A percentile compares a stretch with the other conserved stretches of the same genome.
Conservation (phyloP, 169 alveolate species). For the Eimeria praecox region DNA sequence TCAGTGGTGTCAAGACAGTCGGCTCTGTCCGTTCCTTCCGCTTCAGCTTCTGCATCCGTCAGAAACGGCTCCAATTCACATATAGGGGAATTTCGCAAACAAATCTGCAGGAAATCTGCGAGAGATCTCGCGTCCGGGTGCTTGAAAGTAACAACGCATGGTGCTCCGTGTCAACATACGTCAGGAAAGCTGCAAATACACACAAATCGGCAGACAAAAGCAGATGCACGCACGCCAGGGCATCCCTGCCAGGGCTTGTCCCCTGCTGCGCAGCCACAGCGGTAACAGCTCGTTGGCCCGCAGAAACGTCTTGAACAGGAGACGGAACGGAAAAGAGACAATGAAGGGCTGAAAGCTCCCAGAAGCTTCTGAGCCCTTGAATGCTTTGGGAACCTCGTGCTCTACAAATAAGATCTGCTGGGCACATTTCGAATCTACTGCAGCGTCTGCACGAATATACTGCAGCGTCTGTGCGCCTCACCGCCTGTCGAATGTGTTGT, state of each 20-base stretch:
- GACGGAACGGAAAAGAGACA: neutral
- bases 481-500: slow-evolving; percentile 41
- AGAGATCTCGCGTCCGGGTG: neutral
- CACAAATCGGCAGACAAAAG: neutral
- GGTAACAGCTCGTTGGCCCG: neutral
- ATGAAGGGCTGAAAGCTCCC: neutral
- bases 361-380: neutral
- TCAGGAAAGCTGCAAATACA: slow-evolving; percentile 24
- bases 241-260: neutral
- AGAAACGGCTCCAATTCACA: neutral
- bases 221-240: neutral
- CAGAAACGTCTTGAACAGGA: neutral
- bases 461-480: neutral
- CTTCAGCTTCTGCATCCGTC: neutral
- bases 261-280: neutral
- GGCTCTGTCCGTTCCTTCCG: neutral
- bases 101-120: neutral
- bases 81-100: neutral
- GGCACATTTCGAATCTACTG: too few relatives aligned
- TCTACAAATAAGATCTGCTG: too few relatives aligned
- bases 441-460: neutral
- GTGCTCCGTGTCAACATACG: neutral
- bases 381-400: neutral
- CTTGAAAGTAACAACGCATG: neutral
- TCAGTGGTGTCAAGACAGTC: neutral